Evolutionary conservation across 164 flowering plant species (phyloP).

Genomic region (Chloranthus sessilifolius): DNA sequence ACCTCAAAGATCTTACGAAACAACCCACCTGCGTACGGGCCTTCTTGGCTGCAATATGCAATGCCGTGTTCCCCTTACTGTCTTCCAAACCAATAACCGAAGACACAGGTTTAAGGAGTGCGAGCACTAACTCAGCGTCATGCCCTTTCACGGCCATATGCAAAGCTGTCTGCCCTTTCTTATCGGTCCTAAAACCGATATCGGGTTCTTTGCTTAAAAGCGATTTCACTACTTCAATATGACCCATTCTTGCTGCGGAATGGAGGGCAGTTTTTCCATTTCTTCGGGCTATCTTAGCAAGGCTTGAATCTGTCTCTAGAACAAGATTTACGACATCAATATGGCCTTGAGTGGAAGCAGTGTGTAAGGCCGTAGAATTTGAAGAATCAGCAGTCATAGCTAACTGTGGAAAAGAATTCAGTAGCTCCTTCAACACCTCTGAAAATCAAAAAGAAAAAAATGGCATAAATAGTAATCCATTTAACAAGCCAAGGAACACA

Average conservation of each 20-base stretch:
- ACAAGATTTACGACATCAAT: constrained; percentile 74
- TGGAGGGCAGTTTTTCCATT: constrained; percentile 89
- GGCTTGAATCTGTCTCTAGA: constrained; percentile 69
- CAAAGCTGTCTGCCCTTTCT: constrained; percentile 85
- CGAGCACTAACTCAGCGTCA: constrained; percentile 61
- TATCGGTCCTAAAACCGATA: constrained; percentile 63
- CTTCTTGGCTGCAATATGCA: constrained; percentile 73
- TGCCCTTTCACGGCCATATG: constrained; percentile 98
- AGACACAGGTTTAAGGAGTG: constrained; percentile 67
- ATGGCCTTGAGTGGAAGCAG: constrained; percentile 89
- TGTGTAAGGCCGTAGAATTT: constrained; percentile 84
- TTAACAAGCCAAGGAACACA: not conserved
- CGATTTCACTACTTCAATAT: constrained; percentile 70
- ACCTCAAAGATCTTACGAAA: not conserved
- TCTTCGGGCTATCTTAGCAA: constrained; percentile 74
- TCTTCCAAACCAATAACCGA: constrained; percentile 60
- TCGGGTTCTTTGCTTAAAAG: constrained; percentile 66
- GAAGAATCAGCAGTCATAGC: constrained; percentile 78
- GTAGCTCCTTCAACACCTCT: constrained; percentile 79
- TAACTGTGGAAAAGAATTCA: constrained; percentile 57
- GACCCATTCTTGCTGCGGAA: constrained; percentile 92
- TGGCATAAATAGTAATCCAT: not conserved
- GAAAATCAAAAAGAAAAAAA: constrained; percentile 18
- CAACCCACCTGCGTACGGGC: constrained; percentile 60
- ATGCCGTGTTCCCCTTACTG: constrained; percentile 76